These are phyloP conservation scores for Vigna radiata DNA, from an alignment of 306 rosid genomes.

Conservation along the genomic window DNA sequence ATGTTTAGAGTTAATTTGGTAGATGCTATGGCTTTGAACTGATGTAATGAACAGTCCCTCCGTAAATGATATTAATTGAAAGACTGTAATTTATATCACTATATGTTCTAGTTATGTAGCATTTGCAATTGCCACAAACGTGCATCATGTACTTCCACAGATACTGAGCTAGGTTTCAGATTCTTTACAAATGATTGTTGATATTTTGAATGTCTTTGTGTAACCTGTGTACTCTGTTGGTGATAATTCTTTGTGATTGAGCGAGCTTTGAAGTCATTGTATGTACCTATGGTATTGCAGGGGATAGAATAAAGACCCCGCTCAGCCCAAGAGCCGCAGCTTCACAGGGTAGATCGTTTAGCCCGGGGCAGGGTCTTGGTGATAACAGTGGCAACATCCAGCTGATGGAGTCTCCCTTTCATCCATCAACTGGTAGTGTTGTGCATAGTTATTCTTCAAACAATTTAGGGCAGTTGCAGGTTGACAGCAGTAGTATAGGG, in stretches of 20 bases:
- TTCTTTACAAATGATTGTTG: neutral
- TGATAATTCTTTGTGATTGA: slow-evolving; percentile 20
- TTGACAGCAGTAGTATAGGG: slow-evolving; percentile 66
- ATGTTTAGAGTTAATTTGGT: neutral
- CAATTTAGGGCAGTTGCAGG: slow-evolving; percentile 86
- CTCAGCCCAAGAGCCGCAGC: slow-evolving; percentile 83
- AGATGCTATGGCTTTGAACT: neutral
- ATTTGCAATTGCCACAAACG: neutral
- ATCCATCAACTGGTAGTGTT: slow-evolving; percentile 72
- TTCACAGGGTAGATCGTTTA: slow-evolving; percentile 68
- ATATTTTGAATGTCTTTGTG: slow-evolving; percentile 18
- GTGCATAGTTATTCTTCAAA: slow-evolving; percentile 87
- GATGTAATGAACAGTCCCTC: neutral
- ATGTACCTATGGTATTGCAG: slow-evolving; percentile 54
- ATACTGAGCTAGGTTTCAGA: neutral
- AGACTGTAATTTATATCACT: neutral
- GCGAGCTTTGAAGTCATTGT: slow-evolving; percentile 31
- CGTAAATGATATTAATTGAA: neutral
- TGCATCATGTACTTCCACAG: slow-evolving; percentile 4
- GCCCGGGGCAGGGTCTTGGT: slow-evolving; percentile 62
- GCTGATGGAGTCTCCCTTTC: slow-evolving; percentile 71
- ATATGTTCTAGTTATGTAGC: neutral
- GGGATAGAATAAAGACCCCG: slow-evolving; percentile 86
- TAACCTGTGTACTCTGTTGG: slow-evolving; percentile 20
- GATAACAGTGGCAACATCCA: slow-evolving; percentile 68